Base-by-base conservation (phyloP, 2,329 filamentous ascomycete genomes). In the Ascochyta fabae region DNA sequence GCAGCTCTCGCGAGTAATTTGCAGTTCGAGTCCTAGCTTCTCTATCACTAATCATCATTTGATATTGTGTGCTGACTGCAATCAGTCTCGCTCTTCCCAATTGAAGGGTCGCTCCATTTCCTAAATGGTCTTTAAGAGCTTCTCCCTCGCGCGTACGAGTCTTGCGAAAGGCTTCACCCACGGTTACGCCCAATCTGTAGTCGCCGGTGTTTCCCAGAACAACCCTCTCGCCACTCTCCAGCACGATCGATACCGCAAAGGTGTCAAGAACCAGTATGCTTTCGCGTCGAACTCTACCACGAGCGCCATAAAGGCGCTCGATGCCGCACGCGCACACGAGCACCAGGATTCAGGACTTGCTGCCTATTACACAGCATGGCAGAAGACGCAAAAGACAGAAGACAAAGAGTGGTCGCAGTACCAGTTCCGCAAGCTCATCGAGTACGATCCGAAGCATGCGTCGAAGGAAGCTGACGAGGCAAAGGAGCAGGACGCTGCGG, bases 171-270 rank as follows among this genome's bases (percentile, higher is more conserved):
- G 93, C 73, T 90, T 98, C 78, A 94, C 92, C 77, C 92, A 98
- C 86, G 94, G 94, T 80, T 98, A 97, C 85, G 93, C 93, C 70
- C 94, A 98, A 78, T 96, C 93, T 62, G 89, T 98, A 80, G 92
- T 99, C 80, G 95, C 95, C 73, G 94, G 92, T 71, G 84, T 87
- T 81, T 75, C 92, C 38, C 82, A 85, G 61, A 83, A 83, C 66
- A 83, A 83, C 53, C 78, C 80, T 39, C 77, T 86, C 55, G 83
- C 81, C 60, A 78, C 82, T 38, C 79, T 87, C 69, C 73, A 71
- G 66, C 70, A 74, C 56, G 72, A 72, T 42, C 71, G 78, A 52
- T 80, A 83, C 70, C 79, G 79, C 52, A 77, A 78, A 60, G 78
- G 81, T 42, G 79, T 78, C 59, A 77, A 90, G 71, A 86, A 91